Conservation (phyloP, 306 rosid species). For the Canavalia gladiata region DNA sequence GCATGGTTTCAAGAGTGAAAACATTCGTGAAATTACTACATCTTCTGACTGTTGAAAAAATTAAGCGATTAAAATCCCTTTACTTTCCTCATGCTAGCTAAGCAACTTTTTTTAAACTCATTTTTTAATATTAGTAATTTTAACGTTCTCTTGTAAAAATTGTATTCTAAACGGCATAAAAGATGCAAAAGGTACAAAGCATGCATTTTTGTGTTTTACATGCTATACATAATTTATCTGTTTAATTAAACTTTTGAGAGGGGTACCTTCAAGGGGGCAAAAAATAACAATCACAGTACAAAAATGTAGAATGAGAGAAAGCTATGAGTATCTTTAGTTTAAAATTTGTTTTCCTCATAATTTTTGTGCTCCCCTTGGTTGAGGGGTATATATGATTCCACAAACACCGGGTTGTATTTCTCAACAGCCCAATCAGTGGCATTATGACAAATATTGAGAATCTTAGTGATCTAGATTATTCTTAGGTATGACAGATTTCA, state of each 20-base stretch:
- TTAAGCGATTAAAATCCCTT: background rate
- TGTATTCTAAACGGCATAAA: background rate
- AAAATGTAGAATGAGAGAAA: background rate
- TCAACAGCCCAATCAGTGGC: conserved; percentile 40
- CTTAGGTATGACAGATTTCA: conserved; percentile 30
- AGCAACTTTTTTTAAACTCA: conserved; percentile 1
- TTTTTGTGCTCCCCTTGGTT: background rate
- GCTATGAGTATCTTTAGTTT: background rate
- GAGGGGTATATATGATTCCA: conserved; percentile 28
- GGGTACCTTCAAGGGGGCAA: background rate
- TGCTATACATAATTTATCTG: background rate
- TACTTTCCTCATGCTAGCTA: background rate
- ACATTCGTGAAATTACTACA: background rate
- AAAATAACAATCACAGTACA: background rate
- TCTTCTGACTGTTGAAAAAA: background rate
- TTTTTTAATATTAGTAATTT: background rate
- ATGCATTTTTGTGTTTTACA: background rate
- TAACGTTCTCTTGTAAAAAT: background rate
- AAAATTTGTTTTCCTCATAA: conserved; percentile 14
- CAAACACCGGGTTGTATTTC: conserved; percentile 43
- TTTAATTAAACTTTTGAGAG: conserved; percentile 19
- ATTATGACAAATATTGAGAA: conserved; percentile 12
- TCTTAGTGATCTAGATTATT: conserved; percentile 12
- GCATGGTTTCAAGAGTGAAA: background rate
- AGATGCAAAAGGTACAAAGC: background rate